These are phyloP conservation scores for Astrothelium subdiscretum DNA, from an alignment of 495 filamentous ascomycete genomes.

Conservation along the genomic window DNA sequence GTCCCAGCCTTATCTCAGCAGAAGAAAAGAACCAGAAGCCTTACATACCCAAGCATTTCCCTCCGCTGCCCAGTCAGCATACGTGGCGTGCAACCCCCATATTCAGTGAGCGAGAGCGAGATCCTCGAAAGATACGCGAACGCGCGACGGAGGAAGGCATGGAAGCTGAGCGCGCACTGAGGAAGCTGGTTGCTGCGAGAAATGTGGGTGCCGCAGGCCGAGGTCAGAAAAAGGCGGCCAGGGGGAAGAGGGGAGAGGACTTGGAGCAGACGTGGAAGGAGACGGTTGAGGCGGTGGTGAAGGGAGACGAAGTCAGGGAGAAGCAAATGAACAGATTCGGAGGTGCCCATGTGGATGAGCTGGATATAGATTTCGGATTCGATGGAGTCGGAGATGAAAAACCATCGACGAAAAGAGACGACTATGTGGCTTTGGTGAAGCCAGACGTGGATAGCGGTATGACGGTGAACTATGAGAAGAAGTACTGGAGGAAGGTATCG, in stretches of 20 bases:
- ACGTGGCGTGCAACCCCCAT: constrained; percentile 60
- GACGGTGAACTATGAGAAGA: constrained; percentile 27
- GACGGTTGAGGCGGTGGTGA: constrained; percentile 23
- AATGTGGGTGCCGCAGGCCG: constrained; percentile 24
- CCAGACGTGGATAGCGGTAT: constrained; percentile 10
- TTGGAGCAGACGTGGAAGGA: constrained; percentile 21
- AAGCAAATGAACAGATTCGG: neutral
- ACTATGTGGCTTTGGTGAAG: constrained; percentile 7
- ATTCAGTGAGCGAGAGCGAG: constrained; percentile 51
- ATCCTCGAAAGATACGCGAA: constrained; percentile 62
- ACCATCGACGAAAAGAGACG: constrained; percentile 9
- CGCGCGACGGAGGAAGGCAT: constrained; percentile 61
- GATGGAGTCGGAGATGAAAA: constrained; percentile 4
- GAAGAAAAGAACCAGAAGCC: constrained; percentile 28
- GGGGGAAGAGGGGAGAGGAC: constrained; percentile 5
- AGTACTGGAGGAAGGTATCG: constrained; percentile 21
- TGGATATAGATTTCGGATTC: constrained; percentile 11
- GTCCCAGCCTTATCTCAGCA: constrained; percentile 40
- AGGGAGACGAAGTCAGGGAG: constrained; percentile 24
- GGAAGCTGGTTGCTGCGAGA: constrained; percentile 45
- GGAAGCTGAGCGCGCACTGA: constrained; percentile 59
- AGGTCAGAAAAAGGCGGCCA: constrained; percentile 12
- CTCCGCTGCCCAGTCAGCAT: constrained; percentile 59
- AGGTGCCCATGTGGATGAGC: constrained; percentile 5
- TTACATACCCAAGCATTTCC: constrained; percentile 58